Evolutionary conservation across 768 basidiomycete genomes (phyloP), one percentile per base, ranked within the genome.

Genomic region (Wakefieldia striispora): DNA sequence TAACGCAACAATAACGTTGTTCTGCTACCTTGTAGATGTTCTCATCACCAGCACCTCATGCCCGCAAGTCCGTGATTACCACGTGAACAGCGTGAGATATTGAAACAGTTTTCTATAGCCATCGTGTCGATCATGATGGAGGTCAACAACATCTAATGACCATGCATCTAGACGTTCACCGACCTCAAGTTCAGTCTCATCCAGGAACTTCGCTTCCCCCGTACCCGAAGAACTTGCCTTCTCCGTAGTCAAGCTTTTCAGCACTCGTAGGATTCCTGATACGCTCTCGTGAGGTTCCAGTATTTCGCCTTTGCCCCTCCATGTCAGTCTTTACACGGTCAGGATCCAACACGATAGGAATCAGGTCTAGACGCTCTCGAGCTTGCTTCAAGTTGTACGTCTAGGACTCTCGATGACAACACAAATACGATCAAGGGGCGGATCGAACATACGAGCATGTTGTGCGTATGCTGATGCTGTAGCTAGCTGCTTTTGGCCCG

Each of bases 291-390:
- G 53, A 13, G 63, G 62, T 51, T 70, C 65, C 14, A 70, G 47
- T 29, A 55, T 38, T 8, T 69, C 72, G 36, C 55, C 49, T 20
- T 55, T 43, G 5, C 70, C 71, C 12, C 72, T n/a, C 72, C 70
- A 73, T 68, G 13, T 67, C 72, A 58, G 58, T 59, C 74, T 95
- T 97, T 56, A 97, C 94, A 61, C 95, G 95, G 11, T 93, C 94
- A 3, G 93, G 94, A 67, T 95, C 94, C 61, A 97, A 94, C 37
- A 95, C 91, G 66, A 94, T 95, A 7, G 52, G 47, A 20, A 56
- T 56, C 9, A 56, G 17, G n/a, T 60, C 54, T 12, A 54, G 54
- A 10, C 50, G 47, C 20, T 56, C 47, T 10, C 42, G 20, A 8
- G 50, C 50, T 47, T 60, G 58, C 26, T 53, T n/a, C n/a, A n/a